Conservation (phyloP, 2,329 filamentous ascomycete species). For the Plectosphaerella cucumerina region DNA sequence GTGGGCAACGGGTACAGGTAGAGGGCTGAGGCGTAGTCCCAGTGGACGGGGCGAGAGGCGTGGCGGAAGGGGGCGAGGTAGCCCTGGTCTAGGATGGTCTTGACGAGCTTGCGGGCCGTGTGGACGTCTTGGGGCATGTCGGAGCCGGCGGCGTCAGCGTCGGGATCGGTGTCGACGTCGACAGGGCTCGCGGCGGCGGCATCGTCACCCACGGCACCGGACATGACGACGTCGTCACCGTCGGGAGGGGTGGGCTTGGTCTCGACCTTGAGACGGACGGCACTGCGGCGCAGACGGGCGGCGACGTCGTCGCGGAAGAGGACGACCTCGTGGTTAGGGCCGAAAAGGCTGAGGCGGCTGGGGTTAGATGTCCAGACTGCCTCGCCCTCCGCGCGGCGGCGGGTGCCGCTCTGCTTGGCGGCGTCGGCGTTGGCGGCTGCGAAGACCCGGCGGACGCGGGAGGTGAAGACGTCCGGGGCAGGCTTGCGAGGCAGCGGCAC, state of each 20-base stretch:
- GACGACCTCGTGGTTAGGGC: constrained; percentile 81
- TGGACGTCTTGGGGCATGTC: constrained; percentile 42
- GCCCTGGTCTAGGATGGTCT: constrained; percentile 87
- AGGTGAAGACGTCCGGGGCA: constrained; percentile 88
- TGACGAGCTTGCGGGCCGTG: constrained; percentile 73
- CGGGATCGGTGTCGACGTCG: constrained; percentile 32
- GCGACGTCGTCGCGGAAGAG: constrained; percentile 85
- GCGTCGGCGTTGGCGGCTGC: constrained; percentile 68
- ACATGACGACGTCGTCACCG: constrained; percentile 29
- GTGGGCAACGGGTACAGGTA: constrained; percentile 87
- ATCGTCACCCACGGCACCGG: constrained; percentile 18
- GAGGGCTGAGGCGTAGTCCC: constrained; percentile 76
- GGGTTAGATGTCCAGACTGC: constrained; percentile 90
- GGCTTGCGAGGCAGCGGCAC: constrained; percentile 64
- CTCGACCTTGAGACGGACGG: constrained; percentile 61
- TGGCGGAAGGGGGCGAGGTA: constrained; percentile 83
- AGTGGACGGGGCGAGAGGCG: constrained; percentile 75
- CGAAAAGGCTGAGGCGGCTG: constrained; percentile 76
- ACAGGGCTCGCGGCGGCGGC: constrained; percentile 2
- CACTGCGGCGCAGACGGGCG: constrained; percentile 70
- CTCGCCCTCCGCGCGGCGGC: constrained; percentile 42
- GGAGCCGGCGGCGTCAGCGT: constrained; percentile 31
- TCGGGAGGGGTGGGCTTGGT: constrained; percentile 26
- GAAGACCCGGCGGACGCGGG: constrained; percentile 76
- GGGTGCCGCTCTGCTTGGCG: constrained; percentile 24